Base-by-base conservation (phyloP, 2,329 filamentous ascomycete genomes). In the Annulohypoxylon truncatum region DNA sequence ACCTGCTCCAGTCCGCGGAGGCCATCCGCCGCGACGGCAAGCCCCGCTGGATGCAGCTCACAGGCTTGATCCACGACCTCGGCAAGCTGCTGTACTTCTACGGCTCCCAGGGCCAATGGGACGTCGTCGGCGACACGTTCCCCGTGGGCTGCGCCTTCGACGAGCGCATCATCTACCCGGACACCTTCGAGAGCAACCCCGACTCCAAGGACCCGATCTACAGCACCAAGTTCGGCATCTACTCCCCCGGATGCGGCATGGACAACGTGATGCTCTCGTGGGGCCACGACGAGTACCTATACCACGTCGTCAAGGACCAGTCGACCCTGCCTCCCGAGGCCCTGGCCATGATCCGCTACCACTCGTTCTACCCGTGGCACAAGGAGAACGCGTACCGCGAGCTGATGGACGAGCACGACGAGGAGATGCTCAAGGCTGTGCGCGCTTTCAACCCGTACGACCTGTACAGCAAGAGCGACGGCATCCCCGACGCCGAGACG, bases 301-400 rank as follows among this genome's bases (percentile, higher is more conserved):
- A 97, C 83, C 90, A 93, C 75, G 90, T 97, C 66, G 89, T 92
- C 80, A 94, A 93, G 83, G 90, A 92, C 68, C 93, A 97, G 83
- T 90, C 87, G 51, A 90, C 83, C 0, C 84, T 97, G 44, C 94
- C 94, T 0, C 84, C 86, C 48, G 93, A 97, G 84, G 92, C 91
- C 0, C 85, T 97, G 9, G 94, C 93, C 66, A 97, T 97, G 92
- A 96, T 97, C 77, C 85, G 94, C 60, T 97, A 96, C 81, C 94
- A 97, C 81, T 93, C 90, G 4, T 97, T 97, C 81, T 97, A 97
- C 80, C 90, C 94, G 13, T 97, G 93, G 94, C 94, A 97, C 81
- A 88, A 85, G 66, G 90, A 91, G 78, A 90, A 90, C 58, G 93
- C 92, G 5, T 97, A 97, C 81, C 79, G 80, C 66, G 88, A 93